Evolutionary conservation across 164 flowering plant species (phyloP).

Genomic region (Nymphaea thermarum): DNA sequence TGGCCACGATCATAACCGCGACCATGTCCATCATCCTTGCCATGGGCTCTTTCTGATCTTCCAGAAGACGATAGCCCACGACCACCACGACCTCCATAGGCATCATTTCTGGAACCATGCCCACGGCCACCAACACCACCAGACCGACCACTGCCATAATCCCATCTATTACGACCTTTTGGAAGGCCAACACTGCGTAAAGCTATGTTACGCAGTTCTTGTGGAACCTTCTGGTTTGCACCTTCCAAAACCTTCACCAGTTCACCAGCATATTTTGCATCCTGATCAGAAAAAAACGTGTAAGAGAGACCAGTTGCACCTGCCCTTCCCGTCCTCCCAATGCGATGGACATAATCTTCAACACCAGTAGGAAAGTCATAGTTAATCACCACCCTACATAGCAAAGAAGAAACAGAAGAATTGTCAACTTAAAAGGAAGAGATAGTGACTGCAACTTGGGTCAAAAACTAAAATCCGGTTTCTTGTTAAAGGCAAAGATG

Average conservation of each 20-base stretch:
- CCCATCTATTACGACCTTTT: slow-evolving; percentile 41
- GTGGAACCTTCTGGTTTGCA: slow-evolving; percentile 69
- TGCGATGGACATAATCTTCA: slow-evolving; percentile 91
- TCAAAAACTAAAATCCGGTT: no score
- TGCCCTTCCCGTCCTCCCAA: slow-evolving; percentile 92
- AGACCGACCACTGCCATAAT: slow-evolving; percentile 32
- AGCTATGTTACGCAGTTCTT: slow-evolving; percentile 60
- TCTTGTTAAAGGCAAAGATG: no score
- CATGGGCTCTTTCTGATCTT: slow-evolving; percentile 26
- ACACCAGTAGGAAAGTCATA: slow-evolving; percentile 90
- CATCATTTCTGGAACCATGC: slow-evolving; percentile 21
- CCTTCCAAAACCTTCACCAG: slow-evolving; percentile 81
- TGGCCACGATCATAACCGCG: slow-evolving; percentile 29
- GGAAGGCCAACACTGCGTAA: slow-evolving; percentile 59
- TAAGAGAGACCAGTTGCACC: slow-evolving; percentile 84
- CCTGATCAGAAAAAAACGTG: slow-evolving; percentile 76
- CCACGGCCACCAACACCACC: slow-evolving; percentile 25
- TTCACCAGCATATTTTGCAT: slow-evolving; percentile 66
- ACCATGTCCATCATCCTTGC: slow-evolving; percentile 8
- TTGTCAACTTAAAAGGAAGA: no score
- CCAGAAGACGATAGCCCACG: slow-evolving; percentile 21
- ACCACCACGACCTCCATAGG: slow-evolving; percentile 34
- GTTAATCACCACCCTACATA: slow-evolving; percentile 73
- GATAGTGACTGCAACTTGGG: no score
- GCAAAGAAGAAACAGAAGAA: neutral